Evolutionary conservation across 768 basidiomycete genomes (phyloP).

Genomic region (Gloeopeniophorella convolvens): DNA sequence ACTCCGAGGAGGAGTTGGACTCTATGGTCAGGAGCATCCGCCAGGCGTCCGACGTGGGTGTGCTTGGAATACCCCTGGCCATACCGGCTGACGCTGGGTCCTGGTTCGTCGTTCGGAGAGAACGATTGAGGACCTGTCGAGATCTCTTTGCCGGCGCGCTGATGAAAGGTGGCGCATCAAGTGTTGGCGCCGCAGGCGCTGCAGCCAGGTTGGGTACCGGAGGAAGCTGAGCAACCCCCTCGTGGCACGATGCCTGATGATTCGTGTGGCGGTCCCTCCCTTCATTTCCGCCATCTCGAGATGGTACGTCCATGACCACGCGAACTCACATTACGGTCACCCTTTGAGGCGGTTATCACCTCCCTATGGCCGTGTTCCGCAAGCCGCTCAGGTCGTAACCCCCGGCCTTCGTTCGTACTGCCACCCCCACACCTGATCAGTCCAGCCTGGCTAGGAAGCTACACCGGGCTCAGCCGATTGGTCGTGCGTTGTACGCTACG

Average conservation of each 20-base stretch:
- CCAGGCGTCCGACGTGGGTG: constrained; percentile 47
- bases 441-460: no score
- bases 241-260: no score
- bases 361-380: no score
- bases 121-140: constrained; percentile 43
- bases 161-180: constrained; percentile 23
- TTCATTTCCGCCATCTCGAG: not conserved
- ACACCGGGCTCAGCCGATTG: no score
- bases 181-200: constrained; percentile 20
- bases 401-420: no score
- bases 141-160: constrained; percentile 29
- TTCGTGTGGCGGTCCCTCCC: not conserved
- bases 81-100: constrained; percentile 66
- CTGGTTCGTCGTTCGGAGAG: constrained; percentile 77
- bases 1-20: constrained; percentile 83
- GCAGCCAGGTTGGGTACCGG: constrained; percentile 18
- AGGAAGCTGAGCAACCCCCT: no score
- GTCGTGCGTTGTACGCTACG: no score
- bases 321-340: no score
- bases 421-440: no score
- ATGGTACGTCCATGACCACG: no score
- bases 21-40: constrained; percentile 59
- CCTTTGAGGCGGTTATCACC: no score
- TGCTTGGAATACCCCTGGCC: constrained; percentile 61
- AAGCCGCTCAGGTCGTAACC: no score